A percentile compares a stretch with the other conserved stretches of the same genome.
Conservation (phyloP, 106 monocot genomes). For the Dendrobium huoshanense region DNA sequence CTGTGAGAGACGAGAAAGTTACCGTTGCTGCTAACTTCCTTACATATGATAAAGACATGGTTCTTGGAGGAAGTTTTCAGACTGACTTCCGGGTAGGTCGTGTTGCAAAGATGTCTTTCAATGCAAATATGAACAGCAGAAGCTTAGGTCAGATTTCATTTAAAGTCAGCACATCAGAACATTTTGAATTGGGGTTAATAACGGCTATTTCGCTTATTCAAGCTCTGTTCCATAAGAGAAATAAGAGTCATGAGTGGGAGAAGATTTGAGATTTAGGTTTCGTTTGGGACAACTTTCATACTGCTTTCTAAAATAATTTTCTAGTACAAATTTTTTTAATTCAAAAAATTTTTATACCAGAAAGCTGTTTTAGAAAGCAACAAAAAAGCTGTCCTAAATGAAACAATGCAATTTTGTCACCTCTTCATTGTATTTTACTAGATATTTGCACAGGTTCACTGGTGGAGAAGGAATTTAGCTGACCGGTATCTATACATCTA, state of each 20-base stretch:
- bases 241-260: neutral
- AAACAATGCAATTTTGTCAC: neutral
- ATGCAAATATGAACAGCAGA: constrained; percentile 64
- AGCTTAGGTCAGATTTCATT: constrained; percentile 52
- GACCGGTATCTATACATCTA: neutral
- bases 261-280: neutral
- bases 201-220: constrained; percentile 36
- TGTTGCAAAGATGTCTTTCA: constrained; percentile 42
- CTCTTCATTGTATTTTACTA: neutral
- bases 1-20: constrained; percentile 72
- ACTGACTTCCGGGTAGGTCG: constrained; percentile 58
- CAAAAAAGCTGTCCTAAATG: too few relatives aligned
- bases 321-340: too few relatives aligned
- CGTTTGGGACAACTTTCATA: too few relatives aligned
- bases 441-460: neutral
- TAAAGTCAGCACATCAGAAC: constrained; percentile 50
- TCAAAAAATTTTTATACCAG: too few relatives aligned
- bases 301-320: too few relatives aligned
- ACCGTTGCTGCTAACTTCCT: constrained; percentile 36
- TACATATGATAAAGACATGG: constrained; percentile 61
- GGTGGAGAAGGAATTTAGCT: neutral
- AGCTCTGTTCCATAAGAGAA: constrained; percentile 39
- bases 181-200: constrained; percentile 46
- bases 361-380: too few relatives aligned
- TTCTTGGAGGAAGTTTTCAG: constrained; percentile 51